Evolutionary conservation across 495 filamentous ascomycete genomes (phyloP).

Genomic region (Xanthoparmelia taractica): DNA sequence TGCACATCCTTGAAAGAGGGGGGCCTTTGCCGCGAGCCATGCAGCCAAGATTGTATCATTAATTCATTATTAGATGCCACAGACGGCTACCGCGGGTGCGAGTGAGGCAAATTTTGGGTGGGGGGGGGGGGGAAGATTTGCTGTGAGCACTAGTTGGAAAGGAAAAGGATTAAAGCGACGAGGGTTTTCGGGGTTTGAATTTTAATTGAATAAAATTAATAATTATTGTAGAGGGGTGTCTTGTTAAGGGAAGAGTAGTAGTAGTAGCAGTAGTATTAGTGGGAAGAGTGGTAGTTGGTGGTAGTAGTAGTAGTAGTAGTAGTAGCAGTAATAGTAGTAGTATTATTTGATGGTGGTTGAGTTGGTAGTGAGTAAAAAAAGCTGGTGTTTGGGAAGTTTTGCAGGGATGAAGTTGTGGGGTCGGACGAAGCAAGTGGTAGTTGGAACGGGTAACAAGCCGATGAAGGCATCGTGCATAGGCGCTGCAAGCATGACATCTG

Average conservation of each 20-base stretch:
- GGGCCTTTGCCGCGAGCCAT: not conserved
- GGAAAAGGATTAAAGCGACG: not conserved
- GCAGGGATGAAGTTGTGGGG: not conserved
- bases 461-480: conserved; percentile 9
- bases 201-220: too few relatives aligned
- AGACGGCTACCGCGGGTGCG: too few relatives aligned
- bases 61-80: too few relatives aligned
- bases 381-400: too few relatives aligned
- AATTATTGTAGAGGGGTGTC: too few relatives aligned
- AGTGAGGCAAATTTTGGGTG: too few relatives aligned
- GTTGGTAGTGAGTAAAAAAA: too few relatives aligned
- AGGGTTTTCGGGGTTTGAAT: not conserved
- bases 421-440: not conserved
- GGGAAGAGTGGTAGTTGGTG: too few relatives aligned
- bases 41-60: not conserved
- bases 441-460: not conserved
- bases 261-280: too few relatives aligned
- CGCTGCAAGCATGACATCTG: conserved; percentile 8
- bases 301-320: too few relatives aligned
- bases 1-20: not conserved
- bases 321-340: too few relatives aligned
- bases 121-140: not conserved
- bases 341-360: too few relatives aligned
- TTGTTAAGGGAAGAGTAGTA: not conserved
- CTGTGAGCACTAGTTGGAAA: not conserved